Evolutionary conservation across 768 basidiomycete species (phyloP), one percentile per base, ranked within the genome.

Genomic region (Exsudoporus frostii): DNA sequence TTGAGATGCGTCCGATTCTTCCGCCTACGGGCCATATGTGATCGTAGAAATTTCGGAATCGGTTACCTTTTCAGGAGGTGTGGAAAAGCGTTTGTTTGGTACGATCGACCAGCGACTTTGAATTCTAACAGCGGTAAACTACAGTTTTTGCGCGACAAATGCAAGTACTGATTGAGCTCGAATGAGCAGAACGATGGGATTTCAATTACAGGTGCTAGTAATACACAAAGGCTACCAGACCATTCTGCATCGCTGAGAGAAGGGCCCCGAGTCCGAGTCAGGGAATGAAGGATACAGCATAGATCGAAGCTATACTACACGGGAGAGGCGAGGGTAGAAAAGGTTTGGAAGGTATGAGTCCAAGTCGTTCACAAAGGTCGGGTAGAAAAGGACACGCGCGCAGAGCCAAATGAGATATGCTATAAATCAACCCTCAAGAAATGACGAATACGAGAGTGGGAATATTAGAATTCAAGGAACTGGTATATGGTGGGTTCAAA

Each of bases 1-100:
- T 90, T 92, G 67, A 89, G 74, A 73, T 92, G 90, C 1, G 90
- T 92, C 59, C 89, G 79, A 66, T 84, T 85, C 69, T 92, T 92
- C 57, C 88, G 82, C 76, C 76, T 79, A 49, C 83, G 85, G 19
- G 76, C 87, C 90, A 53, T 58, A 53, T 51, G 38, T 44, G 48
- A 52, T 43, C 44, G 32, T 17, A 53, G 40, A 55, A 46, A 52
- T 17, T 51, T 51, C 51, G 5, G 48, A 34, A 46, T 33, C 3
- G 48, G 5, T 64, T 64, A 32, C 65, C 60, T 58, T 67, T 67
- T 56, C 54, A 7, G 59, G 65, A 48, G 25, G 27, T 32, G 6
- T 24, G 17, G 3, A 5, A 42, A 17, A 45, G 42, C 20, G 57
- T 55, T 53, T 68, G 56, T 70, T 70, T 68, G 47, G 34, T 5